A percentile compares a stretch with the other conserved stretches of the same genome.
Evolutionary conservation across 495 filamentous ascomycete species (phyloP).

Genomic region (Penicillium angulare): DNA sequence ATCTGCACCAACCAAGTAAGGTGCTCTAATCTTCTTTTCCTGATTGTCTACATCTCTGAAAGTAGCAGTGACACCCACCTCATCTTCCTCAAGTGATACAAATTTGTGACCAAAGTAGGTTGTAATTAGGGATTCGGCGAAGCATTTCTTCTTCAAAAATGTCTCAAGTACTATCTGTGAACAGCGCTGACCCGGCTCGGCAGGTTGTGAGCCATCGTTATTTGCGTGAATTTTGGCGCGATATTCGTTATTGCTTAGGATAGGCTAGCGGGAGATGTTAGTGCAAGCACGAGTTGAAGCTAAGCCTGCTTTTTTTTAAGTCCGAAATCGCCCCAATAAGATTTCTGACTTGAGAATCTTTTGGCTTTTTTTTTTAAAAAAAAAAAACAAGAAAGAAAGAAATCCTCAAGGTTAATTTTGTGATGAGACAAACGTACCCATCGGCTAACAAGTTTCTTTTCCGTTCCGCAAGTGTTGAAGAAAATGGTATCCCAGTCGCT

Average conservation of each 20-base stretch:
- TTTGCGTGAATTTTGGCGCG: not conserved
- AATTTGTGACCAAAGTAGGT: not conserved
- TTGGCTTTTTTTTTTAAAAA: not conserved
- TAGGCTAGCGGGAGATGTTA: not conserved
- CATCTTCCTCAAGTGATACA: not conserved
- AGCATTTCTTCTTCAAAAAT: not conserved
- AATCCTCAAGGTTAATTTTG: no score
- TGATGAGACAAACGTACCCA: slow-evolving; percentile 6
- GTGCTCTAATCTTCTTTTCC: not conserved
- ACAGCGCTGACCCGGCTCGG: slow-evolving; percentile 15
- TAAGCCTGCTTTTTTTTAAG: not conserved
- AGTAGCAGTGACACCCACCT: not conserved
- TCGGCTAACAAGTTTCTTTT: slow-evolving; percentile 1
- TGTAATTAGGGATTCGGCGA: not conserved
- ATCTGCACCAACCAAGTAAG: not conserved
- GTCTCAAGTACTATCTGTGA: slow-evolving; percentile 21
- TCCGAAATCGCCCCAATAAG: not conserved
- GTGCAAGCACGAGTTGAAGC: not conserved
- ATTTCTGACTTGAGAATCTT: not conserved
- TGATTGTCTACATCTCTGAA: not conserved
- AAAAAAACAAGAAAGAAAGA: no score
- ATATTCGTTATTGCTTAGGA: not conserved
- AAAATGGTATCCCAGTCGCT: slow-evolving; percentile 1
- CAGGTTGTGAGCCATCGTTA: slow-evolving; percentile 8
- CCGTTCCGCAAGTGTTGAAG: not conserved